phyloP scores from a whole-genome alignment of 1,284 basidiomycete genomes.

The Meripilus lineatus region DNA sequence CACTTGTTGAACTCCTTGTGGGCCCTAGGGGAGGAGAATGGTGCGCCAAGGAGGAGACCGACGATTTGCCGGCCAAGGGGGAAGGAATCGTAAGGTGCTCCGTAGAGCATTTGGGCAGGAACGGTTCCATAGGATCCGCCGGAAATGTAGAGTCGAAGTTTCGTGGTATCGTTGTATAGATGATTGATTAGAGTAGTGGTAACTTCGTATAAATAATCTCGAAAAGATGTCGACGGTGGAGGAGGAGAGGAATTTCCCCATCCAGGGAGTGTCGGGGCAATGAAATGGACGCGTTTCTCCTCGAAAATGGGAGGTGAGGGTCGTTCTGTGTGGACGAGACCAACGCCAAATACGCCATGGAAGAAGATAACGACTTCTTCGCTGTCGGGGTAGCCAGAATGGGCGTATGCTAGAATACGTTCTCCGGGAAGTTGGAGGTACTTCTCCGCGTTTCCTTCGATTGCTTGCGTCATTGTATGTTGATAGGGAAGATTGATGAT shows the following conservation, averaged over 20 bases:
- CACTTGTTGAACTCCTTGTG: constrained; percentile 38
- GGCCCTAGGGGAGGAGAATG: constrained; percentile 42
- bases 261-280: constrained; percentile 50
- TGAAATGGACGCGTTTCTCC: constrained; percentile 37
- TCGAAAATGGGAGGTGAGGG: constrained; percentile 25
- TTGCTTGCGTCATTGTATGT: no score
- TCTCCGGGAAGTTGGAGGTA: constrained; percentile 37
- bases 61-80: constrained; percentile 41
- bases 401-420: constrained; percentile 46
- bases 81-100: constrained; percentile 44
- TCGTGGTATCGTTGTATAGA: constrained; percentile 38
- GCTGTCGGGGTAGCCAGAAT: constrained; percentile 42
- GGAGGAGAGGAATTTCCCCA: constrained; percentile 50
- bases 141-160: constrained; percentile 43
- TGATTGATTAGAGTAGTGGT: constrained; percentile 44
- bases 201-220: constrained; percentile 40
- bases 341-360: constrained; percentile 47
- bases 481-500: no score
- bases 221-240: constrained; percentile 29
- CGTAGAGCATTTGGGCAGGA: constrained; percentile 53
- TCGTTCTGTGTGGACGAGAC: constrained; percentile 28
- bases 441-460: no score
- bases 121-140: constrained; percentile 52
- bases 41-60: constrained; percentile 42
- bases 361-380: constrained; percentile 45